Conservation (phyloP, 768 basidiomycete genomes). For the Boletus pseudo-olivaceus region DNA sequence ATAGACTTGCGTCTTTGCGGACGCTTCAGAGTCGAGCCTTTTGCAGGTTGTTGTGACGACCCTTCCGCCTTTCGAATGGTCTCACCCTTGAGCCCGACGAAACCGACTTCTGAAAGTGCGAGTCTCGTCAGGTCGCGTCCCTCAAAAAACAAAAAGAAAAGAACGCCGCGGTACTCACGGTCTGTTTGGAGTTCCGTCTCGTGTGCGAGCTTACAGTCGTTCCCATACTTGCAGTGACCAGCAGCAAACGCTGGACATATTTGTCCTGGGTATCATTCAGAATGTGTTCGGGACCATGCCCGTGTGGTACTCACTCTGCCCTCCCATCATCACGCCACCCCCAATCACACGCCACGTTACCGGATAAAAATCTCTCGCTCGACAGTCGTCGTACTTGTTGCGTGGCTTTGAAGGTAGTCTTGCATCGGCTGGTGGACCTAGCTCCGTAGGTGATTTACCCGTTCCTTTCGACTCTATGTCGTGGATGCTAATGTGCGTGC, state of each 20-base stretch:
- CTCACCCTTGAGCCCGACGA: conserved; percentile 12
- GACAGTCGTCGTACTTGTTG: conserved; percentile 33
- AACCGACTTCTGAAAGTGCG: conserved; percentile 10
- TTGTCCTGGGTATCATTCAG: conserved; percentile 18
- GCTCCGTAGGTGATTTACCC: neutral
- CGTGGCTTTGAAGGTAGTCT: conserved; percentile 28
- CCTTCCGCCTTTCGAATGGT: neutral
- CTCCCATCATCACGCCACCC: conserved; percentile 69
- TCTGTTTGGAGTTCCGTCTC: conserved; percentile 23
- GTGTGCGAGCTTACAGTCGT: conserved; percentile 30
- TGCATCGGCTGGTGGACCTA: conserved; percentile 1
- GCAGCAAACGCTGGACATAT: conserved; percentile 22
- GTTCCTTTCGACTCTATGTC: conserved; percentile 20
- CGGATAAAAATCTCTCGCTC: conserved; percentile 53
- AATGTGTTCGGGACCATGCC: neutral
- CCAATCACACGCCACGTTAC: conserved; percentile 76
- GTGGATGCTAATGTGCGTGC: conserved; percentile 40
- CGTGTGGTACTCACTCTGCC: conserved; percentile 22
- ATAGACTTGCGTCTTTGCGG: conserved; percentile 5
- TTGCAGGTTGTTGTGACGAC: neutral
- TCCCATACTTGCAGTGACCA: conserved; percentile 26
- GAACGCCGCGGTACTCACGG: conserved; percentile 14
- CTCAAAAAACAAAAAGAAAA: neutral
- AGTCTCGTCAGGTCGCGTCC: neutral
- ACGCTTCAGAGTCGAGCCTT: conserved; percentile 5